Evolutionary conservation across 2,329 filamentous ascomycete genomes (phyloP).

Genomic region (Septoria linicola): DNA sequence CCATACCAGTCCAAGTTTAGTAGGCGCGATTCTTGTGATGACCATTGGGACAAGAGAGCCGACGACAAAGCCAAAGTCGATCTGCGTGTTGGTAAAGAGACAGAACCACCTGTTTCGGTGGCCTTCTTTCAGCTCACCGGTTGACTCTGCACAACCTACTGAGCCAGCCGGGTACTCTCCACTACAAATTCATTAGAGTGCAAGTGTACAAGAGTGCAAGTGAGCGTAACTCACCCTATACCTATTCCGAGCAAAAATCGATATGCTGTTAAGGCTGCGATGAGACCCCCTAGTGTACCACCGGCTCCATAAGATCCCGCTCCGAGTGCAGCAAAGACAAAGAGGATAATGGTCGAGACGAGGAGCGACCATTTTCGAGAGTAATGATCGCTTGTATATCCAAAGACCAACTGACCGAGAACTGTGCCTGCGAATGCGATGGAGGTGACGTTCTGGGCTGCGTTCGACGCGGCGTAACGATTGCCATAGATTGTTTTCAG

Average conservation of each 20-base stretch:
- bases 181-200: conserved; percentile 3
- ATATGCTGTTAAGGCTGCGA: conserved; percentile 77
- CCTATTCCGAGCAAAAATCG: conserved; percentile 70
- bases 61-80: conserved; percentile 80
- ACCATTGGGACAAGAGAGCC: conserved; percentile 74
- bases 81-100: conserved; percentile 83
- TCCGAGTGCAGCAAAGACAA: conserved; percentile 78
- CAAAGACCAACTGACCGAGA: conserved; percentile 76
- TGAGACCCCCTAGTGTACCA: conserved; percentile 67
- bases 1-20: conserved; percentile 74
- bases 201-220: conserved; percentile 35
- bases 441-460: conserved; percentile 71
- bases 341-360: conserved; percentile 76
- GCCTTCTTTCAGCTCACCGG: conserved; percentile 75
- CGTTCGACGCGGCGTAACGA: conserved; percentile 66
- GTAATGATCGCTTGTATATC: conserved; percentile 78
- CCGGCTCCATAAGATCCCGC: conserved; percentile 74
- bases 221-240: conserved; percentile 35
- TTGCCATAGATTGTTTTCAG: conserved; percentile 66
- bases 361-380: conserved; percentile 81
- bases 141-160: conserved; percentile 80
- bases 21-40: conserved; percentile 40
- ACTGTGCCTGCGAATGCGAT: conserved; percentile 83
- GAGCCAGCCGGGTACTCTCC: conserved; percentile 79
- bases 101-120: conserved; percentile 79